Evolutionary conservation across 495 filamentous ascomycete species (phyloP), one percentile per base, ranked within the genome.

Genomic region (Geoglossum glabrum): DNA sequence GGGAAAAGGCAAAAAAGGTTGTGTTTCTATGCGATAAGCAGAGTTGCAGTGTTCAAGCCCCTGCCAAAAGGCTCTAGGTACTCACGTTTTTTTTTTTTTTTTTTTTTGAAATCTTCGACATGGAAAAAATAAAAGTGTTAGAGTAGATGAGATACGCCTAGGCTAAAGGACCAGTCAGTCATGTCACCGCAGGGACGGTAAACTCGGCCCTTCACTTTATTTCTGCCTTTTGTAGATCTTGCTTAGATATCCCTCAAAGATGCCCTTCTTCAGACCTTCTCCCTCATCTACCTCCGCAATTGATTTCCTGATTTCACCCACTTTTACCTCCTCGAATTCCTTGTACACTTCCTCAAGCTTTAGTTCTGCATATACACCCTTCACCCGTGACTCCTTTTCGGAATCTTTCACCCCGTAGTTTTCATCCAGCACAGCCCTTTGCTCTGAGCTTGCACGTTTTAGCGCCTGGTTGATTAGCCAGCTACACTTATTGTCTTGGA

Each of bases 401-500:
- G 72, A 73, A 74, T 95, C 83, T 75, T 97, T 97, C 66, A 78
- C 79, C 59, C 92, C 92, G 69, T 96, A 96, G 72, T 90, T 85
- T 47, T 82, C 79, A 64, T 93, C 83, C 36, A 86, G 81, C 38
- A 87, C 67, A 68, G 83, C 73, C 63, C 87, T 81, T 78, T 97
- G 93, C 70, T 87, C 84, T 11, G 85, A 77, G 1, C 73, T 86
- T 58, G 81, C 84, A 52, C 81, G 75, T 66, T 80, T 72, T 47
- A 97, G 76, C 46, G 93, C 93, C 70, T 95, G 84, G 76, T 97
- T 97, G 66, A 98, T 77, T 23, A 97, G 69, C 92, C 92, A 98
- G 7, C 85, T 90, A 76, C 92, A 98, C 76, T 98, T 98, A 79
- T 98, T 98, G 70, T 98, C 92, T 74, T 87, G 79, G 67, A 98